Evolutionary conservation across 805 yeast species (phyloP).

Genomic region (Wickerhamomyces chaumierensis): DNA sequence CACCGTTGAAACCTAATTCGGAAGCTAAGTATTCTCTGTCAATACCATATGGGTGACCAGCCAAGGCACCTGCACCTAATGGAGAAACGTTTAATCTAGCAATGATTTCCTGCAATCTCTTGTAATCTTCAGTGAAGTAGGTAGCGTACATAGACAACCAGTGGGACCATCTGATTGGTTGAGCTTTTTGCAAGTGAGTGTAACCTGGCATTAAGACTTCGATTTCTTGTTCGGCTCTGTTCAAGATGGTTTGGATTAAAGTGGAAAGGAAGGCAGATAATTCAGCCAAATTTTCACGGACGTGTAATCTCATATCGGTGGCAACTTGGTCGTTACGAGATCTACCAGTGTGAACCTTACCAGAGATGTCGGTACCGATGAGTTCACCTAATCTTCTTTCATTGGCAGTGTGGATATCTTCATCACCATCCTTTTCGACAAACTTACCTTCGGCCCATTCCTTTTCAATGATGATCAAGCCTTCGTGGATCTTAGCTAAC

Average conservation of each 20-base stretch:
- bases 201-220: slow-evolving; percentile 97
- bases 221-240: slow-evolving; percentile 77
- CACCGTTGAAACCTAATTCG: slow-evolving; percentile 69
- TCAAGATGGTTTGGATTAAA: slow-evolving; percentile 57
- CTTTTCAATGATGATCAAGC: slow-evolving; percentile 53
- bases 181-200: slow-evolving; percentile 97
- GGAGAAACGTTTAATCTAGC: slow-evolving; percentile 83
- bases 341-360: slow-evolving; percentile 98
- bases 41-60: slow-evolving; percentile 99
- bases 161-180: slow-evolving; percentile 98
- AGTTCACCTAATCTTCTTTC: slow-evolving; percentile 96
- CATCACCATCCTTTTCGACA: slow-evolving; percentile 80
- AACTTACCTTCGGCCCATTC: slow-evolving; percentile 76
- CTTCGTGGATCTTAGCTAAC: slow-evolving; percentile 70
- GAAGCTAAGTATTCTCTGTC: slow-evolving; percentile 84
- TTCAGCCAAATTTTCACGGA: slow-evolving; percentile 61
- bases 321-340: slow-evolving; percentile 98
- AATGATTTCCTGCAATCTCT: slow-evolving; percentile 70
- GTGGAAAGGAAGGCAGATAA: slow-evolving; percentile 42
- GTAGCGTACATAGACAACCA: slow-evolving; percentile 95
- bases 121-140: slow-evolving; percentile 82
- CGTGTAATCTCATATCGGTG: slow-evolving; percentile 95
- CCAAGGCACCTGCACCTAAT: slow-evolving; percentile 94
- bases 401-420: slow-evolving; percentile 97
- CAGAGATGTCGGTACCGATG: slow-evolving; percentile 87